A percentile compares a stretch with the other conserved stretches of the same genome.
Evolutionary conservation across 1,139 yeast species (phyloP).

Genomic region (Geotrichum aggregatum): DNA sequence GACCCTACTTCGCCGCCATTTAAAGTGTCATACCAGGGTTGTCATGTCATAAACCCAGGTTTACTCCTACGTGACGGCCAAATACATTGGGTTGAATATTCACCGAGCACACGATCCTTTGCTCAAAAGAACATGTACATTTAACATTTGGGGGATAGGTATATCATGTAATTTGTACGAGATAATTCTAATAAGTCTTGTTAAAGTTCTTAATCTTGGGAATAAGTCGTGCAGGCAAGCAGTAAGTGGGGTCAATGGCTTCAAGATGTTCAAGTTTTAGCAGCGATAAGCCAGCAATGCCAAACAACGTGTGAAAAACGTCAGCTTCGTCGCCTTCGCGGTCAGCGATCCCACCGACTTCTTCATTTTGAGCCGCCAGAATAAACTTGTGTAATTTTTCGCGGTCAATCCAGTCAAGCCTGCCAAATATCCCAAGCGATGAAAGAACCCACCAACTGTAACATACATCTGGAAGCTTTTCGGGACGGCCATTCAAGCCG

Average conservation of each 20-base stretch:
- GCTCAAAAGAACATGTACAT: constrained; percentile 19
- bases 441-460: constrained; percentile 98
- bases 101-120: constrained; percentile 49
- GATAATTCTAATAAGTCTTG: constrained; percentile 15
- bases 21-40: constrained; percentile 76
- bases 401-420: constrained; percentile 70
- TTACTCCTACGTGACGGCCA: constrained; percentile 46
- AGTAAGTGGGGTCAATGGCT: constrained; percentile 77
- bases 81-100: constrained; percentile 67
- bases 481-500: constrained; percentile 95
- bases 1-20: constrained; percentile 70
- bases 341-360: constrained; percentile 86
- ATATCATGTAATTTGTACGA: too few species aligned
- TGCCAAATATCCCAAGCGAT: constrained; percentile 62
- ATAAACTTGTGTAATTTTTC: constrained; percentile 61
- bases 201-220: constrained; percentile 15
- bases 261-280: constrained; percentile 56
- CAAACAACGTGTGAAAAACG: constrained; percentile 88
- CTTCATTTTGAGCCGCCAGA: constrained; percentile 68
- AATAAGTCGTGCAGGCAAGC: constrained; percentile 59
- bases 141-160: too few species aligned
- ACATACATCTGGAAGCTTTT: constrained; percentile 92
- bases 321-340: constrained; percentile 88
- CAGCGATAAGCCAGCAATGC: constrained; percentile 78
- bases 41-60: constrained; percentile 74